Evolutionary conservation across 768 basidiomycete genomes (phyloP).

Genomic region (Cantharellus cinnabarinus): DNA sequence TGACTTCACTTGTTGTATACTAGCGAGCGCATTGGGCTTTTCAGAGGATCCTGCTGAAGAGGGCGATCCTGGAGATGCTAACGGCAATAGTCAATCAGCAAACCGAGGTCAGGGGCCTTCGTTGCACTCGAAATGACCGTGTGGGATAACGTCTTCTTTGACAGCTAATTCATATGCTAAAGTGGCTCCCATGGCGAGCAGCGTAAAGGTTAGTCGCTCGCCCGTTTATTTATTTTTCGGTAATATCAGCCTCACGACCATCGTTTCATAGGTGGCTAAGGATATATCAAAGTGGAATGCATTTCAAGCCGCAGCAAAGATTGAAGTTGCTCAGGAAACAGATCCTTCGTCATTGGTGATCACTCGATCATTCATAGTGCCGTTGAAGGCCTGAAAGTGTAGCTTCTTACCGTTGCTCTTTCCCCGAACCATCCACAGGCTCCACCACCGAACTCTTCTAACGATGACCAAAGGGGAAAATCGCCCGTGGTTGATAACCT

Average conservation of each 20-base stretch:
- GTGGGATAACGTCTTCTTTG: not conserved
- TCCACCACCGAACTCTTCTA: too few species aligned
- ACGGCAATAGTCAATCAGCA: not conserved
- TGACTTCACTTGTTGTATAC: too few species aligned
- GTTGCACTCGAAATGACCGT: not conserved
- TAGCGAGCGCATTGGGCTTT: not conserved
- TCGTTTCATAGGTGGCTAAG: constrained; percentile 41
- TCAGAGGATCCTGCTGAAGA: not conserved
- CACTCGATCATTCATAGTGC: not conserved
- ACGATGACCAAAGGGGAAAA: not conserved
- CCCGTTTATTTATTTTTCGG: too few species aligned
- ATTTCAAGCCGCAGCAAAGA: constrained; percentile 67
- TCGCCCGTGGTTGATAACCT: constrained; percentile 26
- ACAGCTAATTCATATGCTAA: constrained; percentile 33
- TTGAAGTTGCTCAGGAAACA: constrained; percentile 10
- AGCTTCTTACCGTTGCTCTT: constrained; percentile 1
- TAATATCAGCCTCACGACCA: too few species aligned
- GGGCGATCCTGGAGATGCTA: not conserved
- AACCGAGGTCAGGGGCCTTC: not conserved
- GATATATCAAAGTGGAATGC: constrained; percentile 97
- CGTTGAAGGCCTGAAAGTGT: not conserved
- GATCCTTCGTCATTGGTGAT: constrained; percentile 10
- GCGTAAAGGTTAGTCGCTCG: constrained; percentile 45
- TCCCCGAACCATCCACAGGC: not conserved
- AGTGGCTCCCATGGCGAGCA: constrained; percentile 64